These are phyloP conservation scores for Globisporangium spiculum DNA, from an alignment of 352 stramenopile genomes.

Conservation along the genomic window DNA sequence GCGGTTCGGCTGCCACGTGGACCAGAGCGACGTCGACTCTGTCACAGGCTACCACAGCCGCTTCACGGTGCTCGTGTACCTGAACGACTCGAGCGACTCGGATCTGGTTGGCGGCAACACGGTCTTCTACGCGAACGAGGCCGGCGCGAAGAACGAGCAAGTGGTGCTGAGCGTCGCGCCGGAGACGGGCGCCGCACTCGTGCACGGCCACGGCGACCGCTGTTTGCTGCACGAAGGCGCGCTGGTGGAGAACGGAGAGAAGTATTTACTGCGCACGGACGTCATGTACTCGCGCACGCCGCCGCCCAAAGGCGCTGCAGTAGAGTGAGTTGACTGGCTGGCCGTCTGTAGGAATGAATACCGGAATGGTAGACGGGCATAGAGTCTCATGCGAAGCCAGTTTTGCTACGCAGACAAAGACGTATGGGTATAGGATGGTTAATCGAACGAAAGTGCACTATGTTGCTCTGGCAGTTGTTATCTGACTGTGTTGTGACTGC, in stretches of 20 bases:
- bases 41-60: slow-evolving; percentile 67
- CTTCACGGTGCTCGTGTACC: slow-evolving; percentile 82
- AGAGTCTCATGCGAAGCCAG: no score
- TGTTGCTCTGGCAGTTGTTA: not conserved
- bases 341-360: not conserved
- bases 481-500: not conserved
- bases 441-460: not conserved
- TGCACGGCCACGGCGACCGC: slow-evolving; percentile 72
- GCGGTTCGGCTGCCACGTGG: slow-evolving; percentile 79
- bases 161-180: slow-evolving; percentile 58
- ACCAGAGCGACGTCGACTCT: slow-evolving; percentile 79
- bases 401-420: no score
- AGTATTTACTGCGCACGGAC: slow-evolving; percentile 77
- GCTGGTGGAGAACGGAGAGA: slow-evolving; percentile 51
- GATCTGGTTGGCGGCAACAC: slow-evolving; percentile 62
- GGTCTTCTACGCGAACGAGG: slow-evolving; percentile 69
- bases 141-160: slow-evolving; percentile 34
- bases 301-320: slow-evolving; percentile 1
- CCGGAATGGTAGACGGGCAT: no score
- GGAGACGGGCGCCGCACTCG: slow-evolving; percentile 61
- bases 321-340: not conserved
- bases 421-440: not conserved
- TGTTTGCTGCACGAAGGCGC: slow-evolving; percentile 79
- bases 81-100: slow-evolving; percentile 75
- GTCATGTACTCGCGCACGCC: slow-evolving; percentile 68